Percentiles rank a stretch among this genome's conserved stretches.
Evolutionary conservation across 139 green algal species (phyloP).

Genomic region (Chlamydomonas asymmetrica): DNA sequence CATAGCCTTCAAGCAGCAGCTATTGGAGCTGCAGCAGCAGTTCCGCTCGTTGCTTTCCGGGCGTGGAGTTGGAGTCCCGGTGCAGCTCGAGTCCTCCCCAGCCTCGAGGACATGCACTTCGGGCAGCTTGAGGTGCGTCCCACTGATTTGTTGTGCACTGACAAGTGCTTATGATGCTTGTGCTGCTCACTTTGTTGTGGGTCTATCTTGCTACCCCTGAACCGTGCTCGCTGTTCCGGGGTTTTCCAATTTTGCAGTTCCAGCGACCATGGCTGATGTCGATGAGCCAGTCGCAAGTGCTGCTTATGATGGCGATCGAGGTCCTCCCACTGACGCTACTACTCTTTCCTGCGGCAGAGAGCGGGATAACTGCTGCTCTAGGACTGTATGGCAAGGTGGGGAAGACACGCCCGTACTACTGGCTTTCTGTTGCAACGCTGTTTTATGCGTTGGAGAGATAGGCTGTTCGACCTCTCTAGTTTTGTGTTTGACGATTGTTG

Average conservation of each 20-base stretch:
- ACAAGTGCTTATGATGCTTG: too few relatives aligned
- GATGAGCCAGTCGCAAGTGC: constrained; percentile 22
- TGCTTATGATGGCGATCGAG: constrained; percentile 35
- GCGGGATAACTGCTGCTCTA: constrained; percentile 12
- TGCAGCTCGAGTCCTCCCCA: not conserved
- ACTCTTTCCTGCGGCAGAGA: constrained; percentile 39
- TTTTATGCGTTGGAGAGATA: not conserved
- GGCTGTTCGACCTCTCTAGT: not conserved
- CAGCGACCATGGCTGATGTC: constrained; percentile 25
- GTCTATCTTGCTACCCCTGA: too few relatives aligned
- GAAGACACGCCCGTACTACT: too few relatives aligned
- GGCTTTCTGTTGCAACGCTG: too few relatives aligned
- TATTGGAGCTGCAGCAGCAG: constrained; percentile 2
- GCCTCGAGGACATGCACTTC: constrained; percentile 19
- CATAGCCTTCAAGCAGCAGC: not conserved
- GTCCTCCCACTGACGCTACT: constrained; percentile 37
- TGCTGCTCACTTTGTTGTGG: too few relatives aligned
- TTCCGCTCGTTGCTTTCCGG: constrained; percentile 26
- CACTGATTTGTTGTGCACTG: too few relatives aligned
- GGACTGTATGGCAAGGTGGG: constrained; percentile 35
- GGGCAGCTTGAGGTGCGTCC: constrained; percentile 27
- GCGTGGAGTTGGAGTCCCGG: constrained; percentile 31
- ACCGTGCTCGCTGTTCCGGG: too few relatives aligned
- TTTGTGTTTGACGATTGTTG: not conserved
- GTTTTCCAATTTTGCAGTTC: too few relatives aligned